Base-by-base conservation (phyloP, 257 asterid species). In the Phtheirospermum japonicum region DNA sequence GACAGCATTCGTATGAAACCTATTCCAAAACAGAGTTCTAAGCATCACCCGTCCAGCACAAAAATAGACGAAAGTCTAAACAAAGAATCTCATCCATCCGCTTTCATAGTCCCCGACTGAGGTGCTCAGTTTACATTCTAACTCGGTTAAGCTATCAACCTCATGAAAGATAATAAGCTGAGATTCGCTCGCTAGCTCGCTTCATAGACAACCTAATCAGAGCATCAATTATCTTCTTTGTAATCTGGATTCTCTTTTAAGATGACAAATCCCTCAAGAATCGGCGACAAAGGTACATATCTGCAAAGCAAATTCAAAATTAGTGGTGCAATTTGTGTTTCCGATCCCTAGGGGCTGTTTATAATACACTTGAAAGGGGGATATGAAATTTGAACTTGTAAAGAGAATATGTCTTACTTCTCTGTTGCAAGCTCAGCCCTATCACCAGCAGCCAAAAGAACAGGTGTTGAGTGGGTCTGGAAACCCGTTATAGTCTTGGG, bases 391-490 rank as follows among this genome's bases (percentile, higher is more conserved):
- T n/a, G n/a, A 23, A 23, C 28, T 23, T 23, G 3, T 45, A 45
- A 45, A 12, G 51, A 45, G 4, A 11, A 42, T 9, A 39, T 10
- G 8, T 36, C 78, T 79, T 77, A 92, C 98, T 85, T 89, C 65
- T 87, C 97, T 0, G 99, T 89, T 37, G 99, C 99, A 5, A 93
- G 96, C 78, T 93, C 97, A 2, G 99, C 99, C 70, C 97, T 77
- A 67, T 93, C 99, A 14, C 97, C 99, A 6, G 95, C 97, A 33
- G 95, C 73, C 32, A 93, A 80, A 55, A 93, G 94, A 55, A 93
- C 97, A 0, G 99, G 99, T n/a, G 99, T 93, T 2, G 96, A 80
- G 73, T 89, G 95, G 13, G 96, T 93, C 76, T 87, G 99, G 81
- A 93, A 89, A 4, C 97, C 97, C 0, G 99, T 92, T 5, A 92